A percentile compares a stretch with the other conserved stretches of the same genome.
These are phyloP conservation scores for Penicillium sumatraense DNA, from an alignment of 2,329 filamentous ascomycete genomes.

Conservation along the genomic window DNA sequence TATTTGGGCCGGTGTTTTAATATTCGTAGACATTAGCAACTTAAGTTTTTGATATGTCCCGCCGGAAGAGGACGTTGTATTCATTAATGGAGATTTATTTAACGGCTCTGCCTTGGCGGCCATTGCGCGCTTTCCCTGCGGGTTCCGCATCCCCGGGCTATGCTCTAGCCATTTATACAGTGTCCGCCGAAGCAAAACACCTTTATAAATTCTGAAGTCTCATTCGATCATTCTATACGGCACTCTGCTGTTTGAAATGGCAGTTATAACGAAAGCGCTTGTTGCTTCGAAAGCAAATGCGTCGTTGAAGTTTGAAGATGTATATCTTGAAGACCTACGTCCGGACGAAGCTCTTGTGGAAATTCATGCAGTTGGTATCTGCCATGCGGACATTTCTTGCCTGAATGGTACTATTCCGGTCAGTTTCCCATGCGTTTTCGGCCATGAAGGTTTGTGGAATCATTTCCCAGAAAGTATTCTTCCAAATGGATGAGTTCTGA, in stretches of 20 bases:
- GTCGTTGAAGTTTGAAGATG: not conserved
- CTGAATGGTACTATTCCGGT: constrained; percentile 24
- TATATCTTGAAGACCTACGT: constrained; percentile 3
- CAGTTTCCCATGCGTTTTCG: constrained; percentile 19
- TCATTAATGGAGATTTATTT: not conserved
- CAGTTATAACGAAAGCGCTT: not conserved
- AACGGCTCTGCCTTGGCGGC: not conserved
- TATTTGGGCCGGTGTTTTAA: not conserved
- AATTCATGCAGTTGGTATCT: constrained; percentile 39
- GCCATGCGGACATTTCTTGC: constrained; percentile 40
- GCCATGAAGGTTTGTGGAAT: constrained; percentile 24
- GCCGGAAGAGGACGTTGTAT: not conserved
- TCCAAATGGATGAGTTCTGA: not conserved
- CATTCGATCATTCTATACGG: not conserved
- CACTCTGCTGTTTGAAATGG: not conserved
- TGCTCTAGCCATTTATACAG: not conserved
- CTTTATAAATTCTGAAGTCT: not conserved
- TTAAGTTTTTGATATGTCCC: not conserved
- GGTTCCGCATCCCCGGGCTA: not conserved
- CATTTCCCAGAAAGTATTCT: not conserved
- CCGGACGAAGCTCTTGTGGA: constrained; percentile 37
- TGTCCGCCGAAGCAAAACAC: not conserved
- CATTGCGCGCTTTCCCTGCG: not conserved
- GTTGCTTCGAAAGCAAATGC: not conserved
- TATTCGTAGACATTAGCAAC: not conserved